Evolutionary conservation across 1,284 basidiomycete genomes (phyloP), one percentile per base, ranked within the genome.

Genomic region (Trametes hirsuta): DNA sequence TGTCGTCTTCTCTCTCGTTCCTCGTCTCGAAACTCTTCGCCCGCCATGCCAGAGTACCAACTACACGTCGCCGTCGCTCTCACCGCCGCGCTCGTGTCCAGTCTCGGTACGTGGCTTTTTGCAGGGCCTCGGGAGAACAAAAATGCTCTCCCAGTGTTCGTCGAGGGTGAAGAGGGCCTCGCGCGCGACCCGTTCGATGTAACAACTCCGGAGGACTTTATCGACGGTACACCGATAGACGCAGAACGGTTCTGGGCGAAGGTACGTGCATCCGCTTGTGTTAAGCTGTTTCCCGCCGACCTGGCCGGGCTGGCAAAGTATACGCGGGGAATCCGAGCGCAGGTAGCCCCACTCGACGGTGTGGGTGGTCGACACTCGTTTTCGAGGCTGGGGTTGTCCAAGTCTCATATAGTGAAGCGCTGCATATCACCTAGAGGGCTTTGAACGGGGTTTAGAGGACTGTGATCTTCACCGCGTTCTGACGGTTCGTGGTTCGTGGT

Each of bases 201-300:
- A 37, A 83, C 86, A 30, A 86, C 77, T 44, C 83, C 88, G 3
- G 85, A 88, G 66, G 89, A 94, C 69, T 69, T 85, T 36, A 68
- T 87, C 12, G 89, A 95, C 68, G 94, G 94, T 1, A 84, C 85
- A 55, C 90, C 92, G 10, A 80, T 95, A 47, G 77, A 92, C 21
- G 87, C 84, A 52, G 82, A 83, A 11, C 75, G 67, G 14, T 95
- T 96, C 70, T 95, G 93, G 92, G 68, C 69, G 14, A 76, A 77
- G 75, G 91, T 87, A 69, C 56, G 85, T 81, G 12, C 11, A 11
- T 40, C 11, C 39, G 30, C 30, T 30, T 8, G 30, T 30, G 30
- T 30, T 5, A 30, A 30, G 30, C 8, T 8, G 8, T 30, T 30
- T 30, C 30, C 8, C 8, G 30, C 8, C 30, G 30, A 30, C 30